Evolutionary conservation across 2,329 filamentous ascomycete species (phyloP), one percentile per base, ranked within the genome.

Genomic region (Cladophialophora immunda): DNA sequence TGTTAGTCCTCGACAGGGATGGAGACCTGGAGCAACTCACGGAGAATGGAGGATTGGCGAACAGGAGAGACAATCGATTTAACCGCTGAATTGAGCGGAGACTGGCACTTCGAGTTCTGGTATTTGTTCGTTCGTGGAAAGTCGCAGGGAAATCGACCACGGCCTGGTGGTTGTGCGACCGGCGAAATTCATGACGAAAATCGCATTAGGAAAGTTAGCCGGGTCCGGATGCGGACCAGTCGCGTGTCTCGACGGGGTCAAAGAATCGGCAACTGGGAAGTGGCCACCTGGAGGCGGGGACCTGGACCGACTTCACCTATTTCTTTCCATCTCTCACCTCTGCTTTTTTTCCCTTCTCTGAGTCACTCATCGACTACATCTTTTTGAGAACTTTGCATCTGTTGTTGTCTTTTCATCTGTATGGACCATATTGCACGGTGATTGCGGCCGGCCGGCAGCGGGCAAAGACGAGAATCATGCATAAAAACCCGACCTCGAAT

Each of bases 91-190:
- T 90, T 92, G 90, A 87, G 91, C 94, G 94, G 94, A 97, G 94
- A 98, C 94, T 97, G 94, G 96, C 88, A 90, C 93, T 93, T 95
- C 92, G 87, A 92, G 93, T 97, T 90, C 92, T 87, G 78, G 53
- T 38, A 53, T 27, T 29, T 77, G 76, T 50, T 50, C 45, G 45
- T 78, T 76, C 74, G 77, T 75, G 76, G 74, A 73, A 71, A 73
- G 75, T 45, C 45, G 30, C 34, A 53, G 29, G 13, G 25, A n/a
- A 27, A 52, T 22, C 32, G 52, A 30, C n/a, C 38, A n/a, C 74
- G 47, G 15, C 45, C 53, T 57, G 58, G 54, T 27, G 74, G 73
- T 73, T 76, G 65, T 67, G 61, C 52, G 65, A 38, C n/a, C 9
- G 47, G 32, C 50, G 71, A 73, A 77, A 75, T 71, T 67, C 64